Percentiles rank a stretch among this genome's conserved stretches.
Evolutionary conservation across 225 moss, liverwort and hornwort genomes (phyloP).

Genomic region (Ulota crispa): DNA sequence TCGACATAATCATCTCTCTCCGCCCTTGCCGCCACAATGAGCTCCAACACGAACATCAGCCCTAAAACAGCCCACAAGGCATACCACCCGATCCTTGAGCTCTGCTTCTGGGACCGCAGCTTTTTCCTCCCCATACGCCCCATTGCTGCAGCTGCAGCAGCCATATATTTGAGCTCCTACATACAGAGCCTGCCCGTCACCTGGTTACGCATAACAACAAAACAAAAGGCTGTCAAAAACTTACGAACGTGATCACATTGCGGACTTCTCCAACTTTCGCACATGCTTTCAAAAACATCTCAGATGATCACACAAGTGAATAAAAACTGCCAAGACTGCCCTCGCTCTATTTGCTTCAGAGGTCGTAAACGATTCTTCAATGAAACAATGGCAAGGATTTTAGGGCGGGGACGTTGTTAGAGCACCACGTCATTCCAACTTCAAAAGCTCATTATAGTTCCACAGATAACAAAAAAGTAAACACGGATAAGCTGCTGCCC

Average conservation of each 20-base stretch:
- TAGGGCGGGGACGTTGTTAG: not conserved
- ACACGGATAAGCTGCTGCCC: not conserved
- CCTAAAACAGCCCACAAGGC: conserved; percentile 36
- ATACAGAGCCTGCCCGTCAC: conserved; percentile 5
- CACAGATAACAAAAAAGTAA: not conserved
- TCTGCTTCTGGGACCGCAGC: conserved; percentile 22
- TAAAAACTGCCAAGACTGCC: not conserved
- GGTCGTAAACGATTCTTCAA: not conserved
- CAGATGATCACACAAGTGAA: not conserved
- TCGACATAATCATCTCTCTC: conserved; percentile 64
- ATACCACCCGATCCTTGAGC: conserved; percentile 30
- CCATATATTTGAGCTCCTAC: not conserved
- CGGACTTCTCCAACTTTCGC: not conserved
- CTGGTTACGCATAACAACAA: conserved; percentile 6
- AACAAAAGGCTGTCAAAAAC: not conserved
- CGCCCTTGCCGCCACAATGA: conserved; percentile 45
- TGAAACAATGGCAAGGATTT: not conserved
- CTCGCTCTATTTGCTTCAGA: not conserved
- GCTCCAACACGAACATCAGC: conserved; percentile 45
- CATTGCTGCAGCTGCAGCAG: conserved; percentile 28
- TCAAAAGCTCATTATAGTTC: not conserved
- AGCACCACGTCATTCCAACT: not conserved
- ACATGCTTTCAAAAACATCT: not conserved
- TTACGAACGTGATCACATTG: not conserved
- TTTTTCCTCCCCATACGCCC: conserved; percentile 14